Evolutionary conservation across 2,329 filamentous ascomycete species (phyloP), one percentile per base, ranked within the genome.

Genomic region (Apiospora koreana): DNA sequence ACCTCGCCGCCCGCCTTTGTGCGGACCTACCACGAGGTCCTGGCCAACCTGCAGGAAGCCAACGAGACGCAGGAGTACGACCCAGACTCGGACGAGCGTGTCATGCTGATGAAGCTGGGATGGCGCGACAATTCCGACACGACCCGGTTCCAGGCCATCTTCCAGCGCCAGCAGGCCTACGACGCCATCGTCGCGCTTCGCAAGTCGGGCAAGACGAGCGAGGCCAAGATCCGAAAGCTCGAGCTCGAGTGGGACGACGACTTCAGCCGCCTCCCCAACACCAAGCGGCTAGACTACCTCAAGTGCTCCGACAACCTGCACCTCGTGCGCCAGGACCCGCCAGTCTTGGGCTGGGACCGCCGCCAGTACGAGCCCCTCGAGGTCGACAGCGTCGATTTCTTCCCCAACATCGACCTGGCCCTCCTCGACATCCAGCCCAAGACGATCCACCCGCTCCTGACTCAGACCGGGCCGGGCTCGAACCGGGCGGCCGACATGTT

Each of bases 391-490:
- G 76, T 86, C 0, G 94, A 97, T 73, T 91, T 94, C 75, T 93
- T 86, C 78, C 94, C 93, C 1, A 83, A 86, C 31, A 80, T 84
- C 10, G 81, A 84, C 8, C 83, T 89, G 69, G 81, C 83, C 14
- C 86, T 95, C 3, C 78, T 94, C 21, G 92, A 94, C 78, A 83
- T 94, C 71, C 87, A 91, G 73, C 92, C 93, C 3, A 86, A 86
- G 73, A 77, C 83, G 2, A 80, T 86, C 71, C 83, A 85, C 74
- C 83, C 82, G 1, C 74, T 88, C 1, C 75, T 91, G 25, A 83
- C 83, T 8, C 77, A 86, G 69, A 80, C 81, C 69, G 86, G 86
- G 0, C 78, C 81, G 2, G 71, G 69, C 1, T 80, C 79, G 1
- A 80, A 75, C 35, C 83, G 82, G 50, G 77, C 82, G 1, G 86